These are phyloP conservation scores for Tylopilus intermedius DNA, from an alignment of 768 basidiomycete species.

Conservation along the genomic window DNA sequence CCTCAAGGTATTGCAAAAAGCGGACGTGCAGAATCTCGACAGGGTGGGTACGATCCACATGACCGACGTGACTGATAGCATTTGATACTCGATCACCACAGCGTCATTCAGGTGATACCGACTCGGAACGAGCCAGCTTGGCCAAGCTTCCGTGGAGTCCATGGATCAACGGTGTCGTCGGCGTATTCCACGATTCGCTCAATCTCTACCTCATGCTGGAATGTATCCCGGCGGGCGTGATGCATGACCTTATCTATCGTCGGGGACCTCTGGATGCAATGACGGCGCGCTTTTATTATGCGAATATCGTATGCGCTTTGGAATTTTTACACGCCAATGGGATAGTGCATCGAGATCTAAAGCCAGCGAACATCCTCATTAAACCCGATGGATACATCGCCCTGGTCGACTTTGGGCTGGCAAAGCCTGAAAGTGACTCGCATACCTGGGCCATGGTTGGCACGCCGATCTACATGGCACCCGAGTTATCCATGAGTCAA, in stretches of 20 bases:
- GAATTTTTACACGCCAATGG: slow-evolving; percentile 41
- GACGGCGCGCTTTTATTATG: slow-evolving; percentile 46
- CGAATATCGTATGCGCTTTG: slow-evolving; percentile 49
- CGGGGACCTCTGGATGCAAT: slow-evolving; percentile 30
- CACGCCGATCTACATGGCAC: slow-evolving; percentile 46
- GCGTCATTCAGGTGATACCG: slow-evolving; percentile 28
- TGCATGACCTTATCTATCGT: slow-evolving; percentile 35
- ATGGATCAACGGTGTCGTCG: slow-evolving; percentile 45
- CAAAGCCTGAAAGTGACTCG: slow-evolving; percentile 19
- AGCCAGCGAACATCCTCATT: slow-evolving; percentile 55
- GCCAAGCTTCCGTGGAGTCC: slow-evolving; percentile 47
- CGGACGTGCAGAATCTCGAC: slow-evolving; percentile 30
- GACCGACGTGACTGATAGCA: background rate
- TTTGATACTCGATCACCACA: slow-evolving; percentile 7
- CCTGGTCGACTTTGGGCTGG: slow-evolving; percentile 49
- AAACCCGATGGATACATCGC: slow-evolving; percentile 52
- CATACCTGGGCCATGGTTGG: slow-evolving; percentile 37
- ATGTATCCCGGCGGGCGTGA: slow-evolving; percentile 41
- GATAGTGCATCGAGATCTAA: slow-evolving; percentile 53
- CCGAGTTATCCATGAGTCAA: slow-evolving; percentile 36
- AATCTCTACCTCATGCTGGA: slow-evolving; percentile 52
- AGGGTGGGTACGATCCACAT: slow-evolving; percentile 16
- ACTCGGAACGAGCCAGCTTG: slow-evolving; percentile 41
- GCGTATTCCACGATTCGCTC: slow-evolving; percentile 40
- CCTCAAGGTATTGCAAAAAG: slow-evolving; percentile 41